Evolutionary conservation across 345 rosid genomes (phyloP), one percentile per base, ranked within the genome.

Genomic region (Isatis tinctoria): DNA sequence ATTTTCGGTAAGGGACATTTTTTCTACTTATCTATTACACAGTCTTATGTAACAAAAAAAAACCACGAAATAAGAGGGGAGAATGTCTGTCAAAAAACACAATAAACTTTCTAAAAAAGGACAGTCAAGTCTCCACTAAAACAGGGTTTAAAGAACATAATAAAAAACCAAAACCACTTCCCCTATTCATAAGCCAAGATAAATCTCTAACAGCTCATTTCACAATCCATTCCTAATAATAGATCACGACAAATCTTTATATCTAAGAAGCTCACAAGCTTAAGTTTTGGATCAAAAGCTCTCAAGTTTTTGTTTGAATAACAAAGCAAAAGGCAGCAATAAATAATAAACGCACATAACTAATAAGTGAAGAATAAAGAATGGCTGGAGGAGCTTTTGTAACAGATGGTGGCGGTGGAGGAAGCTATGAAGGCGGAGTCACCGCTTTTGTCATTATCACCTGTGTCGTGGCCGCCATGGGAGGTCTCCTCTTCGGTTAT

Each of bases 321-420:
- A 66, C 66, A 74, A 65, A 66, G 59, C 66, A 1, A 44, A 56
- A 65, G 48, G 28, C 16, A 73, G 52, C 39, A 52, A 48, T 8
- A 39, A 52, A 48, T 16, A 10, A 39, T 1, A 40, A 59, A 39
- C 4, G 20, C 26, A 18, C 20, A 24, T 8, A 22, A 36, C 48
- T 33, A 59, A 32, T 32, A 68, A 62, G 74, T 75, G 56, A 75
- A 69, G 45, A 32, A 67, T 60, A 69, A 67, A 39, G 62, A 75
- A 86, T 86, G 90, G 90, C 85, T 3, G 86, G 82, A 74, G 87
- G 87, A 78, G 84, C 79, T 12, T 82, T 74, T 77, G 86, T 71
- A 56, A 40, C 62, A 51, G 74, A 70, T 12, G 77, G 72, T 13
- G 48, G 74, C 32, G 74, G 65, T 11, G 79, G 74, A 16, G 63